Conservation (phyloP, 306 rosid genomes). For the Prosopis cineraria region DNA sequence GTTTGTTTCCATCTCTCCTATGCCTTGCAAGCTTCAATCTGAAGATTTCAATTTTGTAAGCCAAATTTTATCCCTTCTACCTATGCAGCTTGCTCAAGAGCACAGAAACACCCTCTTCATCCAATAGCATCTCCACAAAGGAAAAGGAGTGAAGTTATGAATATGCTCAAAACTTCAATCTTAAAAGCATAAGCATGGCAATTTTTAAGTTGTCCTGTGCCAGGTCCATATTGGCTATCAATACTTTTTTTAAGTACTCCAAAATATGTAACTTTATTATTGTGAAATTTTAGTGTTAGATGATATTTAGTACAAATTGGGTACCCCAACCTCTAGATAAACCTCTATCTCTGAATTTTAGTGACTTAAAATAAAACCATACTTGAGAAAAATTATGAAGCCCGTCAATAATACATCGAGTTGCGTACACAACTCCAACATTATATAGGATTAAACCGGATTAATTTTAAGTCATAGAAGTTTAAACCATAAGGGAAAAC, state of each 20-base stretch:
- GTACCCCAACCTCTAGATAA: neutral
- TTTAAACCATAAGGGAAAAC: neutral
- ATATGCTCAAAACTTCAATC: neutral
- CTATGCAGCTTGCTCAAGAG: neutral
- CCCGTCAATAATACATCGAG: neutral
- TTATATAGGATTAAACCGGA: neutral
- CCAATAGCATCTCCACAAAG: slow-evolving; percentile 12
- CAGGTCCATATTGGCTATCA: neutral
- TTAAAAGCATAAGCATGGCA: neutral
- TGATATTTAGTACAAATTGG: neutral
- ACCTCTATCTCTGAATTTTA: neutral
- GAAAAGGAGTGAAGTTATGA: neutral
- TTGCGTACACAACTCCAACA: neutral
- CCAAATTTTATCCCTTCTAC: slow-evolving; percentile 10
- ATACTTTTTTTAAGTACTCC: neutral
- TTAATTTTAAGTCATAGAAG: neutral
- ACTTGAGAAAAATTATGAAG: neutral
- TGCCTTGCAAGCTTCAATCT: neutral
- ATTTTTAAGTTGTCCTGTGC: neutral
- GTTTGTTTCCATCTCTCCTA: neutral
- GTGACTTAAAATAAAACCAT: neutral
- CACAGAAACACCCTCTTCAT: slow-evolving; percentile 10
- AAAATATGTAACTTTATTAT: neutral
- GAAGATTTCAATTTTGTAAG: slow-evolving; percentile 2
- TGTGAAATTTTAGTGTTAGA: too few species aligned